These are phyloP conservation scores for Eleusine indica DNA, from an alignment of 176 grass and related monocot genomes.

Conservation along the genomic window DNA sequence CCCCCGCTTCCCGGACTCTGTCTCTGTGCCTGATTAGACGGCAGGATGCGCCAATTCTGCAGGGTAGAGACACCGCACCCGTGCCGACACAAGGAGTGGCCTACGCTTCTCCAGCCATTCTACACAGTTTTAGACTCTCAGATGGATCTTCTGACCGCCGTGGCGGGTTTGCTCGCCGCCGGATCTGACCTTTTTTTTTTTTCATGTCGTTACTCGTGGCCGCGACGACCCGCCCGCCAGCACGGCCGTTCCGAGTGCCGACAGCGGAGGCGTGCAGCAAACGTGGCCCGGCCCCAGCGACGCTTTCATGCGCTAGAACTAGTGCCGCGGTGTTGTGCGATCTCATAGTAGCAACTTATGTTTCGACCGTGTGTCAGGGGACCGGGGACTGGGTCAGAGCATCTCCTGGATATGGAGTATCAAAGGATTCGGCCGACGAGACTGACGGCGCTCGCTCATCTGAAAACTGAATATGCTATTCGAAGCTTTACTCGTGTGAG, in stretches of 20 bases:
- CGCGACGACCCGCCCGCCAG: background rate
- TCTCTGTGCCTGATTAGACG: no score
- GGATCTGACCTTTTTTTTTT: background rate
- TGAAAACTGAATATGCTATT: background rate
- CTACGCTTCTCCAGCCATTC: background rate
- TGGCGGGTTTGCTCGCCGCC: background rate
- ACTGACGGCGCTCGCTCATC: background rate
- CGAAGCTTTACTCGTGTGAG: background rate
- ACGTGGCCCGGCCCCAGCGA: background rate
- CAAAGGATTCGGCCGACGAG: background rate
- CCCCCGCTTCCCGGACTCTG: background rate
- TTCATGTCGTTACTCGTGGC: background rate
- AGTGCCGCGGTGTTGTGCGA: background rate
- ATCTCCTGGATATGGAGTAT: background rate
- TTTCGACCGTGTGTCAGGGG: no score
- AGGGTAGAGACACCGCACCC: background rate
- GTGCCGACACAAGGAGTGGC: background rate
- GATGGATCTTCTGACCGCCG: background rate
- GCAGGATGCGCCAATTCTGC: background rate
- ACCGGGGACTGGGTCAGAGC: no score
- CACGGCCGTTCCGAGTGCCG: background rate
- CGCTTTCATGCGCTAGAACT: background rate
- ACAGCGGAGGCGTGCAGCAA: background rate
- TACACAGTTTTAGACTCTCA: background rate
- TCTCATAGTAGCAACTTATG: no score